Base-by-base conservation (phyloP, 495 filamentous ascomycete species). In the Trichoderma virens region DNA sequence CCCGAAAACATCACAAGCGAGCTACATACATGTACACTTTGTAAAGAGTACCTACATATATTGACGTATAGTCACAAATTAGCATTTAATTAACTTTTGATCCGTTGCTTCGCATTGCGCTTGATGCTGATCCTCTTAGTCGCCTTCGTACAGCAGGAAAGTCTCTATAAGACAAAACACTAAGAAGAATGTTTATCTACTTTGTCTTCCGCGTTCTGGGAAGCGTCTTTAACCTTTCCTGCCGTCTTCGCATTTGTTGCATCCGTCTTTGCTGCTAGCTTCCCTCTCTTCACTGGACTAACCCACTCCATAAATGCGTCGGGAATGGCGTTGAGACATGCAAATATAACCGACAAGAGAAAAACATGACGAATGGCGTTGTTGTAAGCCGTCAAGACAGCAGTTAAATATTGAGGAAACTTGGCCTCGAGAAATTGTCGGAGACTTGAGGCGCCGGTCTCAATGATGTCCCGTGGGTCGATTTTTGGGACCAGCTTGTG, bases 391-490 rank as follows among this genome's bases (percentile, higher is more conserved):
- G 61, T 28, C 39, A 82, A 41, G 7, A 85, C 77, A 1, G 65
- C 66, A 1, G 28, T 23, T 1, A 72, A 8, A 8, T 51, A 2
- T n/a, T 51, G 45, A 4, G 45, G 45, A 51, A 51, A 51, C n/a
- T 51, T 51, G n/a, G 45, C 45, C 6, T 51, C 45, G 3, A 51
- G n/a, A 25, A 51, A 16, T n/a, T 25, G 45, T 5, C 20, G 45
- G 62, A 78, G 69, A 59, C 82, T 80, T 20, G 81, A 80, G 60
- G 85, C 84, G 3, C 86, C 79, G 8, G 78, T 71, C 5, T 39
- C 27, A 16, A 70, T 63, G 18, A 78, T 67, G 2, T 43, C 61
- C 5, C 39, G 45, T 5, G 69, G 54, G 34, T 70, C 62, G 25
- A 66, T 68, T 6, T 59, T 20, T 7, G 73, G 70, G 14, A 69